These are phyloP conservation scores for Phytophthora pisi DNA, from an alignment of 352 stramenopile genomes.

Conservation along the genomic window DNA sequence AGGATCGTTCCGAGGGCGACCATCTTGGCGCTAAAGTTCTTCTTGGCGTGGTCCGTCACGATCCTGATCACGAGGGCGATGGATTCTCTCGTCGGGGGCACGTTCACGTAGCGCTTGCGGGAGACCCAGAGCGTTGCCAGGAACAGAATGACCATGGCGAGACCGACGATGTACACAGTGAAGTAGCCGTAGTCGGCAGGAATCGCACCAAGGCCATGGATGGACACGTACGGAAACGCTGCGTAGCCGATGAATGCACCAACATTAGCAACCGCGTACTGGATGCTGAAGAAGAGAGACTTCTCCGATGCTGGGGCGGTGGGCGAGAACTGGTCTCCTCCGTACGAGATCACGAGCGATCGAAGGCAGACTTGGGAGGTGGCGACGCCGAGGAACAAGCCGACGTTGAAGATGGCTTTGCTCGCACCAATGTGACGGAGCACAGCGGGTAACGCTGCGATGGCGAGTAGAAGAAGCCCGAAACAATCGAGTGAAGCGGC, in stretches of 20 bases:
- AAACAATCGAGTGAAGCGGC: neutral
- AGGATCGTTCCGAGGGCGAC: neutral
- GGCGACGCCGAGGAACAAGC: neutral
- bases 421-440: neutral
- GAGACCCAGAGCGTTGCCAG: neutral
- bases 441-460: neutral
- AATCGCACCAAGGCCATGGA: neutral
- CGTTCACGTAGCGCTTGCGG: neutral
- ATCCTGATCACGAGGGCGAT: neutral
- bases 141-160: neutral
- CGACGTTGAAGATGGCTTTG: neutral
- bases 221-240: neutral
- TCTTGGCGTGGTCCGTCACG: neutral
- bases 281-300: conserved; percentile 3
- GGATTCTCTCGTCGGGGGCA: neutral
- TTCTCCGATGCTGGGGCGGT: neutral
- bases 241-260: neutral
- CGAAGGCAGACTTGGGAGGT: neutral
- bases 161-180: neutral
- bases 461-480: neutral
- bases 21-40: neutral
- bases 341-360: neutral
- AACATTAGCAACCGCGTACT: neutral
- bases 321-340: neutral
- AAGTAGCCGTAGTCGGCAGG: conserved; percentile 2